Evolutionary conservation across 371 early-diverging fungal genomes (phyloP).

Genomic region (Zancudomyces culisetae): DNA sequence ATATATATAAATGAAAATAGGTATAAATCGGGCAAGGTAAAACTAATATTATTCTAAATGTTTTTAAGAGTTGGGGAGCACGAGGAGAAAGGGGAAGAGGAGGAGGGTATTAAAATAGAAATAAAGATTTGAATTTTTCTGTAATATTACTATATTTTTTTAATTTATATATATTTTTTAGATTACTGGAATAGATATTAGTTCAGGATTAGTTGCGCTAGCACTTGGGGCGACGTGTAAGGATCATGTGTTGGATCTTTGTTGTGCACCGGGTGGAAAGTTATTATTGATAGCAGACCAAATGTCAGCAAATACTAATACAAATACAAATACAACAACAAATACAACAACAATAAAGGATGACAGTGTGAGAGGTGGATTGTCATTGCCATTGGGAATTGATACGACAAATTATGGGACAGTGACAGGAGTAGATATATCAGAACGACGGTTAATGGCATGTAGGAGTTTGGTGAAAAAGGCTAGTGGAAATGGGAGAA

Average conservation of each 20-base stretch:
- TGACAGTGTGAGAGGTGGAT: too few species aligned
- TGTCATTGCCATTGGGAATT: not conserved
- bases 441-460: constrained; percentile 42
- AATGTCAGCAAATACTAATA: too few species aligned
- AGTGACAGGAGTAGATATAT: constrained; percentile 83
- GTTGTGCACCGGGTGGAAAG: constrained; percentile 66
- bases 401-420: constrained; percentile 32
- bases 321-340: constrained; percentile 8
- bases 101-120: not conserved
- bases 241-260: constrained; percentile 60
- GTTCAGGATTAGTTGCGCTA: constrained; percentile 52
- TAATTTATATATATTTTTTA: constrained; percentile 2
- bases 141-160: too few species aligned
- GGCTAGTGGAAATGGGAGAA: constrained; percentile 6
- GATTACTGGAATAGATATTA: constrained; percentile 70
- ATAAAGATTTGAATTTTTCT: not conserved
- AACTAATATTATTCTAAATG: too few species aligned
- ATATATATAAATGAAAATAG: too few species aligned
- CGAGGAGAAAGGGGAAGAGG: not conserved
- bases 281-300: constrained; percentile 60
- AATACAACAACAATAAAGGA: not conserved
- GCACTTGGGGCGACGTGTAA: constrained; percentile 36
- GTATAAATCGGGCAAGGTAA: too few species aligned
- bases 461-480: constrained; percentile 19
- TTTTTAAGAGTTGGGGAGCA: too few species aligned